phyloP scores from a whole-genome alignment of 495 filamentous ascomycete genomes.

The Hypoxylon fragiforme region DNA sequence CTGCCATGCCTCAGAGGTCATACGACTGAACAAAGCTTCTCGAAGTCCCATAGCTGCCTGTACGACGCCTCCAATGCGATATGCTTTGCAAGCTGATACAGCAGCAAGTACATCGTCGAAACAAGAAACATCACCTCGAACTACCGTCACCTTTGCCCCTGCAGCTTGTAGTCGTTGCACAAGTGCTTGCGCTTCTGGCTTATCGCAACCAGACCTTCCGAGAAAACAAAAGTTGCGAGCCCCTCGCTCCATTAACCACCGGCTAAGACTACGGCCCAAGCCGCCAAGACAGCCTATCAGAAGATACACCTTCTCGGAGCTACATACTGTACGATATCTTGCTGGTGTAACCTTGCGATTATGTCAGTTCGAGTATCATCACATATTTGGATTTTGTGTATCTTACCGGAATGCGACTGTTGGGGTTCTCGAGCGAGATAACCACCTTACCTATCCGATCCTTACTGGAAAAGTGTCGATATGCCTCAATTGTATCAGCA shows the following conservation, averaged over 20 bases:
- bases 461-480: constrained; percentile 14
- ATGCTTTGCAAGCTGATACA: constrained; percentile 12
- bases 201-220: constrained; percentile 46
- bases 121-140: constrained; percentile 32
- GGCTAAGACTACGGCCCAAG: constrained; percentile 53
- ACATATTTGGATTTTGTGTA: neutral
- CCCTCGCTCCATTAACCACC: constrained; percentile 52
- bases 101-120: constrained; percentile 26
- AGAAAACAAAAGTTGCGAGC: constrained; percentile 53
- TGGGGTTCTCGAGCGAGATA: constrained; percentile 39
- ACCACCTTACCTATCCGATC: constrained; percentile 58
- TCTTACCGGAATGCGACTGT: constrained; percentile 15
- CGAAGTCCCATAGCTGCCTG: constrained; percentile 48
- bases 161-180: constrained; percentile 35
- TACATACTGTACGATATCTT: constrained; percentile 9
- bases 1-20: constrained; percentile 43
- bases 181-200: constrained; percentile 23
- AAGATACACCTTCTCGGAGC: constrained; percentile 47
- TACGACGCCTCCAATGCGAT: constrained; percentile 33
- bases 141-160: constrained; percentile 18
- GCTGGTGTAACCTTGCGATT: constrained; percentile 3
- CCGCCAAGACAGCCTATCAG: constrained; percentile 58
- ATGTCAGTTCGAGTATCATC: neutral
- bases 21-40: constrained; percentile 47
- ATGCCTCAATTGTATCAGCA: constrained; percentile 15